These are phyloP conservation scores for Pseudogymnoascus sp. DNA, from an alignment of 2,329 filamentous ascomycete species.

Conservation along the genomic window DNA sequence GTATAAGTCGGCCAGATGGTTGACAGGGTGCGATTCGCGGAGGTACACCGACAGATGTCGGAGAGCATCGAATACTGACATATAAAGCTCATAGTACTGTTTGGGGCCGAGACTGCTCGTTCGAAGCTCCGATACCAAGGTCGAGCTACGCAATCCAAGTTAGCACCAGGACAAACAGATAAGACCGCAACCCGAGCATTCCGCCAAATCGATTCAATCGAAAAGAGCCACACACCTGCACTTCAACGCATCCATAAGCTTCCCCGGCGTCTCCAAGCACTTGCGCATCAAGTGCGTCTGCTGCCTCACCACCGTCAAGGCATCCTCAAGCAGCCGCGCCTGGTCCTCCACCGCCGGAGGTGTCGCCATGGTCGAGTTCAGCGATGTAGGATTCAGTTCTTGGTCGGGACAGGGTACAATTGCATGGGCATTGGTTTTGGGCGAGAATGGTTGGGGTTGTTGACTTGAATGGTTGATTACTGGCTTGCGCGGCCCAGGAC, in stretches of 20 bases:
- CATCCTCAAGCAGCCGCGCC: conserved; percentile 94
- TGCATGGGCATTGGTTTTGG: not conserved
- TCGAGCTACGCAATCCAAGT: conserved; percentile 59
- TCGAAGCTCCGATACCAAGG: conserved; percentile 93
- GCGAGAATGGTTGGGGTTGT: not conserved
- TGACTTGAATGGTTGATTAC: not conserved
- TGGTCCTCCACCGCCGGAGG: conserved; percentile 68
- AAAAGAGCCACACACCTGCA: conserved; percentile 68
- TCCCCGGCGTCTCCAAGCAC: conserved; percentile 92
- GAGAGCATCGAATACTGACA: conserved; percentile 96
- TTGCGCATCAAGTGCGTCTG: conserved; percentile 97
- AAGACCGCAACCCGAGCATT: conserved; percentile 12
- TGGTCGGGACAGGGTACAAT: not conserved
- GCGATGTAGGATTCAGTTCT: conserved; percentile 1
- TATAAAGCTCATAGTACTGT: conserved; percentile 99
- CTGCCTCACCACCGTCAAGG: conserved; percentile 89
- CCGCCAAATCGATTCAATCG: not conserved
- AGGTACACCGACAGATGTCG: conserved; percentile 95
- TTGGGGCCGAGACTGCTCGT: conserved; percentile 97
- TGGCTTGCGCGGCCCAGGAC: conserved; percentile 6
- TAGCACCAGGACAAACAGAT: conserved; percentile 20
- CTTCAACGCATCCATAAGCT: conserved; percentile 99
- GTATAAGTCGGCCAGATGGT: conserved; percentile 96
- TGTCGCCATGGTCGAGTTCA: conserved; percentile 36
- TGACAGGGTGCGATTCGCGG: conserved; percentile 93